phyloP scores from a whole-genome alignment of 257 asterid genomes.

The Solanum rostratum region DNA sequence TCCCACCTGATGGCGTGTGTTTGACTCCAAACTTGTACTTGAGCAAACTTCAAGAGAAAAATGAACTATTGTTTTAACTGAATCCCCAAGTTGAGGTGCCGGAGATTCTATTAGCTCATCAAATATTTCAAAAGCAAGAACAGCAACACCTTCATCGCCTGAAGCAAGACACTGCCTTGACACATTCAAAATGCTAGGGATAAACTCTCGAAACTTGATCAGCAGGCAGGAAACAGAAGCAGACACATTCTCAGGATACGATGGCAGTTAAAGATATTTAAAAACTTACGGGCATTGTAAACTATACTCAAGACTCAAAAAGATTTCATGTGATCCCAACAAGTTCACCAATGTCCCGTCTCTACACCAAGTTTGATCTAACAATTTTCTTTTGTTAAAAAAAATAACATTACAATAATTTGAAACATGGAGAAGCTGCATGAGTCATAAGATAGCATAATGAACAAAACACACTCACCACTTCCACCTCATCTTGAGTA shows the following conservation, averaged over 20 bases:
- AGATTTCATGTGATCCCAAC: background rate
- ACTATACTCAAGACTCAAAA: background rate
- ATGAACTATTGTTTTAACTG: conserved; percentile 88
- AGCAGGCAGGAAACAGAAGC: conserved; percentile 15
- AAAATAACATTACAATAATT: background rate
- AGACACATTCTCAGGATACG: background rate
- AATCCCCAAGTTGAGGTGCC: conserved; percentile 96
- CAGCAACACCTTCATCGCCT: conserved; percentile 95
- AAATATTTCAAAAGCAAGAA: conserved; percentile 94
- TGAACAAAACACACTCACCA: conserved; percentile 44
- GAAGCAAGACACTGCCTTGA: conserved; percentile 96
- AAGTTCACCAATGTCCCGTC: background rate
- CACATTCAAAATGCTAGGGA: conserved; percentile 91
- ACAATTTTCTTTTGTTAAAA: background rate
- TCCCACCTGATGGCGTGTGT: conserved; percentile 89
- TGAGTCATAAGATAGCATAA: background rate
- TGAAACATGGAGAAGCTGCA: background rate
- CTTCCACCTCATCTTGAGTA: conserved; percentile 82
- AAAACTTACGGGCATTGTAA: background rate
- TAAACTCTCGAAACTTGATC: conserved; percentile 90
- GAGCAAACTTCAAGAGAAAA: conserved; percentile 97
- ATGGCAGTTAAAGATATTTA: background rate
- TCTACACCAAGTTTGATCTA: background rate
- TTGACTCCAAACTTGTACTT: conserved; percentile 65
- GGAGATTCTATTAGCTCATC: conserved; percentile 99